These are phyloP conservation scores for Ajuga reptans DNA, from an alignment of 305 asterid genomes.

Conservation along the genomic window DNA sequence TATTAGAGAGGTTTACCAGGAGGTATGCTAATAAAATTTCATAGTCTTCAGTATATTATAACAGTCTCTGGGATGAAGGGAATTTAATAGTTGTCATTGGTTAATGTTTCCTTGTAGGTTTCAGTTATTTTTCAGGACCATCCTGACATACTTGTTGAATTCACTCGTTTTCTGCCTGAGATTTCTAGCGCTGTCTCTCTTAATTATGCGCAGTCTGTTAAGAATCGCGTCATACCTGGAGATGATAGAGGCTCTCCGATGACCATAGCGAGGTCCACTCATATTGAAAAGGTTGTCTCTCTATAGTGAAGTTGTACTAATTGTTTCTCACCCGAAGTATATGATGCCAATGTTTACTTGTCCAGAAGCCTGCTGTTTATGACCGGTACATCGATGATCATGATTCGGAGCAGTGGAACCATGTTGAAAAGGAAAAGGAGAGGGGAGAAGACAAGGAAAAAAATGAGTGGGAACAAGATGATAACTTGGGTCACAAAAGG, in stretches of 20 bases:
- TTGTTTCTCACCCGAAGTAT: conserved; percentile 17
- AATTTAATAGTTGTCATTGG: conserved; percentile 15
- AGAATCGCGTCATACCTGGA: conserved; percentile 38
- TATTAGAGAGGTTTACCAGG: conserved; percentile 69
- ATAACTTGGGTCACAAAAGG: conserved; percentile 34
- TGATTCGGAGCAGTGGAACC: conserved; percentile 45
- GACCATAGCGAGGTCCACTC: conserved; percentile 37
- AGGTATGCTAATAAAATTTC: conserved; percentile 42
- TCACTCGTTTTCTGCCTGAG: conserved; percentile 86
- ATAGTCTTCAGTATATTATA: not conserved
- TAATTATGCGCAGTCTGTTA: conserved; percentile 41
- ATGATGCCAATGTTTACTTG: conserved; percentile 25
- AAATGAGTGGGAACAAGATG: conserved; percentile 47
- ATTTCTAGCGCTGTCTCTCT: conserved; percentile 50
- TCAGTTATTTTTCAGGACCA: conserved; percentile 74
- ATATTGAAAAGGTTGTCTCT: conserved; percentile 56
- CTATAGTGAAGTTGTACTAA: conserved; percentile 18
- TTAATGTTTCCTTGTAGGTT: conserved; percentile 49
- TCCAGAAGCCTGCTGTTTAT: conserved; percentile 46
- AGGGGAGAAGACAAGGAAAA: conserved; percentile 44
- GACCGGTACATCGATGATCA: conserved; percentile 40
- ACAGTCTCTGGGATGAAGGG: not conserved
- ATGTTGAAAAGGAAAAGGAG: conserved; percentile 43
- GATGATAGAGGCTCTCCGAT: conserved; percentile 57
- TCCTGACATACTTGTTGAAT: conserved; percentile 86